Conservation (phyloP, 371 early-diverging fungal species). For the Zopfochytrium polystomum region DNA sequence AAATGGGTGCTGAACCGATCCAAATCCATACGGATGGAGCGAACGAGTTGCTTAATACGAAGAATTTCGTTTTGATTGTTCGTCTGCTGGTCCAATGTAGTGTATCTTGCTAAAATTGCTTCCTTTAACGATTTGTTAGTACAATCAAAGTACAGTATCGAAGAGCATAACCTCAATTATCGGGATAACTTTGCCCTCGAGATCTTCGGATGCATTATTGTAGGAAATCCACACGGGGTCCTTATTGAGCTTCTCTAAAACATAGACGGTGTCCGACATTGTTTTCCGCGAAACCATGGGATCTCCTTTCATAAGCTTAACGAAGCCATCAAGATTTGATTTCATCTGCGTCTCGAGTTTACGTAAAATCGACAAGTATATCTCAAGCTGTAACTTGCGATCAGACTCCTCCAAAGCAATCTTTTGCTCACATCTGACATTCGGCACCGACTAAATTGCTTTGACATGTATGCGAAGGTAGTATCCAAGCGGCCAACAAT, state of each 20-base stretch:
- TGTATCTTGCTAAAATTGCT: constrained; percentile 22
- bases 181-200: background rate
- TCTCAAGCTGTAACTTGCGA: background rate
- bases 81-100: constrained; percentile 2
- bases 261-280: background rate
- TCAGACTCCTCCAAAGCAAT: background rate
- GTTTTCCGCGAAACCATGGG: background rate
- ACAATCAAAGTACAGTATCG: background rate
- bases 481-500: constrained; percentile 14
- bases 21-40: constrained; percentile 27
- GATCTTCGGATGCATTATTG: constrained; percentile 10
- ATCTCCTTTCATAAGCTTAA: constrained; percentile 8
- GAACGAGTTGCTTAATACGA: constrained; percentile 23
- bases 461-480: background rate
- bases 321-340: constrained; percentile 2
- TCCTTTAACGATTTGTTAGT: constrained; percentile 2
- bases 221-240: constrained; percentile 10
- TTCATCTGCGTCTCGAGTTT: background rate
- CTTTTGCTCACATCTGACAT: constrained; percentile 16
- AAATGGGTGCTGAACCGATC: constrained; percentile 30
- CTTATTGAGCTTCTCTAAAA: constrained; percentile 1
- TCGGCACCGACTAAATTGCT: constrained; percentile 4
- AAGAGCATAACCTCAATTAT: background rate
- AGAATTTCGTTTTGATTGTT: constrained; percentile 11
- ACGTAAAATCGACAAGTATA: constrained; percentile 15